Evolutionary conservation across 441 rosid genomes (phyloP), one percentile per base, ranked within the genome.

Genomic region (Pelargonium citronellum): DNA sequence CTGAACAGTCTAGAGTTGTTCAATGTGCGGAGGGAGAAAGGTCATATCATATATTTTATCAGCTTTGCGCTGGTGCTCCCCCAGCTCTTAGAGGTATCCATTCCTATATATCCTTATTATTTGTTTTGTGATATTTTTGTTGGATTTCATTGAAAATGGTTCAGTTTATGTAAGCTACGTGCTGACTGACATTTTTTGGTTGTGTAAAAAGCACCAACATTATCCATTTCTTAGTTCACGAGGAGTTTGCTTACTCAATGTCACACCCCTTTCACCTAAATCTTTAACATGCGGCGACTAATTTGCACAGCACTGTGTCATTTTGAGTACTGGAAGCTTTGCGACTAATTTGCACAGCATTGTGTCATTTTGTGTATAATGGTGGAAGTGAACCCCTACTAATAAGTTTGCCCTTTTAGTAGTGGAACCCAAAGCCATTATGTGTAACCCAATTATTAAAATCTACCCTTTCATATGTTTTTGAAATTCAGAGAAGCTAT

Each of bases 31-130:
- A 89, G 69, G 97, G 97, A 71, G 99, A 95, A 83, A 90, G 99
- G 84, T 91, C 99, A 66, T 95, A 95, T 81, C 99, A 95, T 78
- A 87, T 95, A 82, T 95, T 95, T 82, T 95, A 95, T 87, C 99
- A 95, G 77, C 98, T 95, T 73, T 95, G 99, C 81, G 96, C 91
- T 67, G 99, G 99, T 69, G 99, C 98, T 76, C 80, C 96, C 73
- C 69, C 58, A 75, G 72, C 74, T 19, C 89, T 95, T 66, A 84
- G 88, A 87, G 99, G 99, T 91, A 82, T 74, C 41, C 3, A 58
- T 76, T 61, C 39, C 58, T 5, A 6, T 30, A 16, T 30, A 8
- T 66, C 19, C 64, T 67, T 39, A 11, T 51, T 37, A 37, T 11
- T n/a, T 49, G 55, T 49, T 49, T 49, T 10, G 15, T 49, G 55